Base-by-base conservation (phyloP, 441 rosid species). In the Omphalea diandra region DNA sequence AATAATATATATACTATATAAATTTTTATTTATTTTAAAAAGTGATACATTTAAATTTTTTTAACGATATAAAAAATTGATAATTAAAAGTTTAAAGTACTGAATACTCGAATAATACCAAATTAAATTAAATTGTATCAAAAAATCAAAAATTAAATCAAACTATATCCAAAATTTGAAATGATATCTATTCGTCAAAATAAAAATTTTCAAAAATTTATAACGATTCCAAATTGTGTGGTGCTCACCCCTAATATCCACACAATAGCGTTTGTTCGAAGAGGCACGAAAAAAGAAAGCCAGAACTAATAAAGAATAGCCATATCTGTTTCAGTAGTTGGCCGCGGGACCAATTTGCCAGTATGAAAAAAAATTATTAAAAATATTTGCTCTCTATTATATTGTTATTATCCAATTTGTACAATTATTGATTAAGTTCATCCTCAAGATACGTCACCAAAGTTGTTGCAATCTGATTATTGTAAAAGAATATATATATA, bases 341-440 rank as follows among this genome's bases (percentile, higher is more conserved):
- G 27, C 27, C 83, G 85, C 79, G 86, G n/a, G 86, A 79, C 63
- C 44, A 20, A 71, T 68, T 76, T 61, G 52, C 70, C 9, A 68
- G 41, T 67, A 50, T n/a, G 33, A 22, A 26, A 6, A n/a, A n/a
- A n/a, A n/a, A n/a, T n/a, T n/a, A n/a, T n/a, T n/a, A n/a, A n/a
- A 65, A 68, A 47, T 52, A 63, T 57, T 20, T 36, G 35, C 15
- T 63, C 22, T 18, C 15, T 12, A 6, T 62, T 58, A 58, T 12
- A 6, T 62, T 58, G 49, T 58, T 36, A 61, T 67, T 54, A 14
- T 3, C 43, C n/a, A n/a, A 61, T 67, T 54, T 15, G 5, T 52
- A 17, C 24, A 54, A n/a, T 41, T 66, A 43, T 63, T 46, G 7
- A 33, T 52, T 73, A 38, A 38, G 49, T 65, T 57, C 59, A 57